A percentile compares a stretch with the other conserved stretches of the same genome.
These are phyloP conservation scores for Colletotrichum gloeosporioides DNA, from an alignment of 2,329 filamentous ascomycete species.

Conservation along the genomic window DNA sequence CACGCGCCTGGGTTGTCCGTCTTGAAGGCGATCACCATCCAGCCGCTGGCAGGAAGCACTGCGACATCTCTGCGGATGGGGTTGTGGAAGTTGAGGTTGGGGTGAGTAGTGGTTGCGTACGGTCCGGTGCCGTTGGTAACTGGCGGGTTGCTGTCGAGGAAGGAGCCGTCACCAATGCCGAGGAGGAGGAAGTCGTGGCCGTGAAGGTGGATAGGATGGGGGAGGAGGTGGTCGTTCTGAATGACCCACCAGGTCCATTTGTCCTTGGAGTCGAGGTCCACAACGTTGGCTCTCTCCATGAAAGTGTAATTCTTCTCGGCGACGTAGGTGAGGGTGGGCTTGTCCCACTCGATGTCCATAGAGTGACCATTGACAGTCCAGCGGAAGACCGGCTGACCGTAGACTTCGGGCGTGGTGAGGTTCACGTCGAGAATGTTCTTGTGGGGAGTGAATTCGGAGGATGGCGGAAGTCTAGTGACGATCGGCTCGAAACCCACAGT, in stretches of 20 bases:
- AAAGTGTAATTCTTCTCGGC: conserved; percentile 23
- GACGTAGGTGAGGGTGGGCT: conserved; percentile 38
- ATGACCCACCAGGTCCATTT: conserved; percentile 38
- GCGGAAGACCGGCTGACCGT: conserved; percentile 22
- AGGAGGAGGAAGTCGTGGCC: conserved; percentile 43
- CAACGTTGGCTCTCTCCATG: conserved; percentile 24
- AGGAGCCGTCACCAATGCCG: conserved; percentile 24
- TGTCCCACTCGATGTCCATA: conserved; percentile 43
- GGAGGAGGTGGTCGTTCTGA: conserved; percentile 29
- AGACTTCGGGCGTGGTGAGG: conserved; percentile 21
- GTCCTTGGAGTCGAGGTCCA: conserved; percentile 22
- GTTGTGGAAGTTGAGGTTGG: conserved; percentile 40
- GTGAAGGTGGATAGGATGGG: conserved; percentile 57
- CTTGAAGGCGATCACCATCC: conserved; percentile 51
- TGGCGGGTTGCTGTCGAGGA: conserved; percentile 8
- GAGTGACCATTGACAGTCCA: conserved; percentile 37
- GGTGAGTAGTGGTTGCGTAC: conserved; percentile 24
- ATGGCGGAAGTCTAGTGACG: conserved; percentile 27
- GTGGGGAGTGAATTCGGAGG: conserved; percentile 28
- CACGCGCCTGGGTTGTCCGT: conserved; percentile 56
- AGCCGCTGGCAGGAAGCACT: conserved; percentile 46
- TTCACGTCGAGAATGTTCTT: conserved; percentile 25
- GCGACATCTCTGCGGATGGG: conserved; percentile 52
- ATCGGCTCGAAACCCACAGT: conserved; percentile 26
- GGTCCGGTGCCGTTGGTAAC: background rate